Evolutionary conservation across 768 basidiomycete genomes (phyloP), one percentile per base, ranked within the genome.

Genomic region (Naganishia kalamii): DNA sequence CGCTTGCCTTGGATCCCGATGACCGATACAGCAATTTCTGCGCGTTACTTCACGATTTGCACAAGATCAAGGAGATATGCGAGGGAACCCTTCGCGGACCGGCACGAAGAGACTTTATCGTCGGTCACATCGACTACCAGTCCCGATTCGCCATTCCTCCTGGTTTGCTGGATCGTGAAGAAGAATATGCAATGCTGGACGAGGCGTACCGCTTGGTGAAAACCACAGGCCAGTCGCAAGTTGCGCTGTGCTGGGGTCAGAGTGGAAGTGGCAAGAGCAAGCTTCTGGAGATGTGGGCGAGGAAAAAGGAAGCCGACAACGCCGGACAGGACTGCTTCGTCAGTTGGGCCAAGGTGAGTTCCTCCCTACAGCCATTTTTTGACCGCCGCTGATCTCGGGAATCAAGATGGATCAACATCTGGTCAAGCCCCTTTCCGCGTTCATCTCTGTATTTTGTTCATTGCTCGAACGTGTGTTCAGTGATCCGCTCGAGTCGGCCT

Each of bases 401-500:
- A n/a, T n/a, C 27, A 57, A 98, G 77, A 79, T 83, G 13, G 83
- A 90, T 75, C 83, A 81, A 49, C 80, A 87, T 43, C 79, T 89
- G 23, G 79, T 93, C 29, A 85, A 93, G 76, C 72, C 83, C 3
- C 80, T 94, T 37, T 71, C 67, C 11, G 74, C 71, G 0, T 73
- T 74, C 52, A 60, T 71, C 8, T 70, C 74, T 59, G 67, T 76
- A 8, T 73, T 77, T 35, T 50, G 70, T 11, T 60, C 65, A 15
- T 62, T 77, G 6, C 65, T 75, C 32, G 72, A 73, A 29, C 54
- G 70, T 13, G 61, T 72, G 6, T 70, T 76, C 61, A 70, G 73
- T 19, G 75, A 75, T 63, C 72, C 76, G 15, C 62, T 68, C 15
- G 72, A 71, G 35, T 72, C 75, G 52, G 65, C 68, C 2, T 25